Evolutionary conservation across 495 filamentous ascomycete genomes (phyloP), one percentile per base, ranked within the genome.

Genomic region (Talaromyces stipitatus): DNA sequence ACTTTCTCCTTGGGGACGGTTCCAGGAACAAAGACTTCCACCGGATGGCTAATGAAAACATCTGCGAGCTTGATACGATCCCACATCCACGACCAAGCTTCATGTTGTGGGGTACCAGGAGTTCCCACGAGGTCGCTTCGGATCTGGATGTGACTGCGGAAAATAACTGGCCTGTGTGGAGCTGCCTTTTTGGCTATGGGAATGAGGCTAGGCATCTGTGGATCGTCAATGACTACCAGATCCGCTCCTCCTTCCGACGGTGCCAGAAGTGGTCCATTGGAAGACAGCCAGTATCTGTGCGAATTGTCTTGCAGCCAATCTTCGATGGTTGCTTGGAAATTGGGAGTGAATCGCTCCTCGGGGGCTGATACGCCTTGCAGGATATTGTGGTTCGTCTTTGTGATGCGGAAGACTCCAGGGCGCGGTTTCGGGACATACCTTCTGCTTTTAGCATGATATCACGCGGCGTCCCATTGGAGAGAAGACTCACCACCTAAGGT

Each of bases 341-440:
- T 79, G 8, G 69, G 58, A 3, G 73, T 80, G 16, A 94, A 74
- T 9, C 83, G 80, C 53, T 88, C 80, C 1, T 78, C 75, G 0
- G 82, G 81, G 24, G 77, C 71, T 28, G 83, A 81, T 23, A 92
- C 89, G 18, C 90, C 90, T 74, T 96, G 90, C 2, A 96, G 83
- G 62, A 94, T 94, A 66, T 96, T 96, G 78, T 96, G 90, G 61
- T 91, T 88, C 48, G 85, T 91, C 71, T 96, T 96, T 55, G 90
- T 96, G 58, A 90, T 86, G 30, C 88, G 82, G 69, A 95, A 96
- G 14, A 92, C 87, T 16, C 86, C 88, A 0, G 90, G 89, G 30
- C 85, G 85, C 16, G 90, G 90, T 64, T 90, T 91, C 4, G 90
- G 91, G 2, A 95, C 90, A 62, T 82, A 85, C 80, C 79, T 84